These are phyloP conservation scores for Cucurbita maxima DNA, from an alignment of 306 rosid genomes.

Conservation along the genomic window DNA sequence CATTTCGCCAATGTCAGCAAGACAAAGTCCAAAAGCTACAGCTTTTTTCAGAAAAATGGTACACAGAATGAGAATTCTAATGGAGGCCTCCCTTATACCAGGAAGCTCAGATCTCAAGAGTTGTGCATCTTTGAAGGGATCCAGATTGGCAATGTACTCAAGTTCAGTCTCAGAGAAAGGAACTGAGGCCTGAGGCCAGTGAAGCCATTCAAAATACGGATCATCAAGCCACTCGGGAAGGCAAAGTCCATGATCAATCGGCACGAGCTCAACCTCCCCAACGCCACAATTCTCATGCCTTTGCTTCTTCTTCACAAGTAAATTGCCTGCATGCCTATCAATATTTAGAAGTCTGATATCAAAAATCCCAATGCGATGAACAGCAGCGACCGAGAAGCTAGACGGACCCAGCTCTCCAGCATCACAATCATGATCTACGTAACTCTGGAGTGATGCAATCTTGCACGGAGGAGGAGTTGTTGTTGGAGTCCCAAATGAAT, in stretches of 20 bases:
- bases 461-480: constrained; percentile 19
- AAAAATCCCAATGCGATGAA: constrained; percentile 64
- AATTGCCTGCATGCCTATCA: constrained; percentile 86
- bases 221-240: constrained; percentile 93
- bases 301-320: constrained; percentile 57
- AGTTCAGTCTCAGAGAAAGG: constrained; percentile 62
- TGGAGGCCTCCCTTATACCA: constrained; percentile 43
- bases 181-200: constrained; percentile 83
- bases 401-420: constrained; percentile 88
- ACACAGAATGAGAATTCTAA: constrained; percentile 67
- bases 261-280: constrained; percentile 54
- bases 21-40: constrained; percentile 48
- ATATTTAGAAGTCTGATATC: constrained; percentile 69
- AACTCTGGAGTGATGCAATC: constrained; percentile 78
- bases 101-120: constrained; percentile 50
- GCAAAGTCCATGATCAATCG: constrained; percentile 90
- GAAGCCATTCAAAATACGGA: constrained; percentile 94
- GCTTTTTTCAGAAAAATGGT: constrained; percentile 68
- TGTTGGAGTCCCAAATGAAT: constrained; percentile 6
- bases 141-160: constrained; percentile 60
- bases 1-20: constrained; percentile 68
- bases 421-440: constrained; percentile 63
- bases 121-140: constrained; percentile 67
- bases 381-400: constrained; percentile 53
- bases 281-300: constrained; percentile 7